A percentile compares a stretch with the other conserved stretches of the same genome.
Evolutionary conservation across 2,329 filamentous ascomycete species (phyloP).

Genomic region (Metarhizium sp.): DNA sequence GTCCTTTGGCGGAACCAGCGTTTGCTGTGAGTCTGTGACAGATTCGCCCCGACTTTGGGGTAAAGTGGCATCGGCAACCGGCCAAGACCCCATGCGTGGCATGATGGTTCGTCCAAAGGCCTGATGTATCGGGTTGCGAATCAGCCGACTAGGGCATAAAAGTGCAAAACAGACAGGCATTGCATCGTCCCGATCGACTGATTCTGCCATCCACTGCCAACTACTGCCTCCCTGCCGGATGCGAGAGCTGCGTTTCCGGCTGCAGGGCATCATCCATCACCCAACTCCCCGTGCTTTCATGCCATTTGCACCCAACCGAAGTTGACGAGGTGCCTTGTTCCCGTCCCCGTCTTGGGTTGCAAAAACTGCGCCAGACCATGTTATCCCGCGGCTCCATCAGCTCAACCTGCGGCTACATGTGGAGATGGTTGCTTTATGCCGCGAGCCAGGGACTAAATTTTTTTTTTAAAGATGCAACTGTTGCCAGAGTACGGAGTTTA

Average conservation of each 20-base stretch:
- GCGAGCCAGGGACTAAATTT: neutral
- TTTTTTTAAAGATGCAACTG: too few relatives aligned
- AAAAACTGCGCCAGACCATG: neutral
- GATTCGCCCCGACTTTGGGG: neutral
- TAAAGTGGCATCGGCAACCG: neutral
- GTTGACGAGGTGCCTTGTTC: neutral
- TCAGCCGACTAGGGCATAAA: neutral
- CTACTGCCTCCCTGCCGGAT: slow-evolving; percentile 1
- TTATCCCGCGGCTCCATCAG: neutral
- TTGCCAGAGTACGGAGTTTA: too few relatives aligned
- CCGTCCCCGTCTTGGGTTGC: neutral
- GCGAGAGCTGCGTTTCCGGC: slow-evolving; percentile 3
- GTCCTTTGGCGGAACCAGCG: too few relatives aligned
- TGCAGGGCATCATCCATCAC: slow-evolving; percentile 1
- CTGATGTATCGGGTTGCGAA: neutral
- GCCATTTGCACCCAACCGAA: neutral
- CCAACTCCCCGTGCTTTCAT: neutral
- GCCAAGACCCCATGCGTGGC: neutral
- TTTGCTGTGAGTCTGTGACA: too few relatives aligned
- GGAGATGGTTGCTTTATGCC: neutral
- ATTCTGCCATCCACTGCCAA: neutral
- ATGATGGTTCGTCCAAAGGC: neutral
- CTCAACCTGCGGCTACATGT: neutral
- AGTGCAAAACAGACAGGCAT: neutral
- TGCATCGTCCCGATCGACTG: neutral